Percentiles rank a stretch among this genome's conserved stretches.
phyloP scores from a whole-genome alignment of 129 eudicot genomes.

The sunflower (Helianthus annuus) region HanXRQr2.0-SUNRISE NC_035435.2:101733588-101734087 shows the following conservation, averaged over 20 bases:
- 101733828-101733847: slow-evolving; percentile 82
- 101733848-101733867: slow-evolving; percentile 79
- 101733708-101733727: too few species aligned
- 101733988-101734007: slow-evolving; percentile 72
- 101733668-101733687: slow-evolving; percentile 80
- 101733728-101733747: not conserved
- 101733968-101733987: slow-evolving; percentile 71
- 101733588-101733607: slow-evolving; percentile 74
- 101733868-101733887: slow-evolving; percentile 73
- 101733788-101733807: slow-evolving; percentile 78
- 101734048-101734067: slow-evolving; percentile 71
- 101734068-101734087: slow-evolving; percentile 75
- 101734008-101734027: slow-evolving; percentile 62
- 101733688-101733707: slow-evolving; percentile 59
- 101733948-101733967: slow-evolving; percentile 42
- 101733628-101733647: slow-evolving; percentile 71
- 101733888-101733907: slow-evolving; percentile 48
- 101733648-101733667: slow-evolving; percentile 78
- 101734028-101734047: slow-evolving; percentile 69
- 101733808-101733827: slow-evolving; percentile 67
- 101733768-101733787: slow-evolving; percentile 20
- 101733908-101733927: slow-evolving; percentile 67
- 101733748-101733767: not conserved
- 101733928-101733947: slow-evolving; percentile 70
- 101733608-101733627: slow-evolving; percentile 63